These are phyloP conservation scores for Bolboschoenus planiculmis DNA, from an alignment of 176 grass and related monocot species.

Conservation along the genomic window DNA sequence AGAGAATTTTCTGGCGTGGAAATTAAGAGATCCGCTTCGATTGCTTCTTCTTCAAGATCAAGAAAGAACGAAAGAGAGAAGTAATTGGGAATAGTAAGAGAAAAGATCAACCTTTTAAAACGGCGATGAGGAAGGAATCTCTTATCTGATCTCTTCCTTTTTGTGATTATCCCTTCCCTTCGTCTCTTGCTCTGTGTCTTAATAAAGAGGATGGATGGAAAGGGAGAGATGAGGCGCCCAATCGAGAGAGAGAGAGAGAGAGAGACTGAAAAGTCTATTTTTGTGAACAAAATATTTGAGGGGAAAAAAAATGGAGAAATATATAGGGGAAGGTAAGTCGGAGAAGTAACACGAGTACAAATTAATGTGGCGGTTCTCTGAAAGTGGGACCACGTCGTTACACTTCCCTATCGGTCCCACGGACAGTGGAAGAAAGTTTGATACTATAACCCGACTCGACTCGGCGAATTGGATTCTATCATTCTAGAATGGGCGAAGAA, in stretches of 20 bases:
- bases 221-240: background rate
- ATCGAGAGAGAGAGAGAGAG: background rate
- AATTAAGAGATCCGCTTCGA: conserved; percentile 4
- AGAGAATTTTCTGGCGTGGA: conserved; percentile 18
- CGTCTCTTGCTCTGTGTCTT: background rate
- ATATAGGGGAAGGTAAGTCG: background rate
- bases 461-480: background rate
- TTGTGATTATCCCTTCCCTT: conserved; percentile 12
- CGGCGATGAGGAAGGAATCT: conserved; percentile 18
- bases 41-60: conserved; percentile 19
- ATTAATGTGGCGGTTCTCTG: background rate
- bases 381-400: background rate
- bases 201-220: conserved; percentile 13
- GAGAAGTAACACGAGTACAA: background rate
- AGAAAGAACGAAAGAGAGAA: background rate
- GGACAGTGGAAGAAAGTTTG: background rate
- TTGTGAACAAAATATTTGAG: background rate
- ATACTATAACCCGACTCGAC: background rate
- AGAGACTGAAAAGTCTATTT: background rate
- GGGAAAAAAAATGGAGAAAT: background rate
- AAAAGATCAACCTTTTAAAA: conserved; percentile 14
- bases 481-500: conserved; percentile 9
- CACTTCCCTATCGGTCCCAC: background rate
- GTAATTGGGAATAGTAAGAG: background rate
- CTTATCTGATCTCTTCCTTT: conserved; percentile 18